phyloP scores from a whole-genome alignment of 306 rosid genomes.

The Rosa multiflora region DNA sequence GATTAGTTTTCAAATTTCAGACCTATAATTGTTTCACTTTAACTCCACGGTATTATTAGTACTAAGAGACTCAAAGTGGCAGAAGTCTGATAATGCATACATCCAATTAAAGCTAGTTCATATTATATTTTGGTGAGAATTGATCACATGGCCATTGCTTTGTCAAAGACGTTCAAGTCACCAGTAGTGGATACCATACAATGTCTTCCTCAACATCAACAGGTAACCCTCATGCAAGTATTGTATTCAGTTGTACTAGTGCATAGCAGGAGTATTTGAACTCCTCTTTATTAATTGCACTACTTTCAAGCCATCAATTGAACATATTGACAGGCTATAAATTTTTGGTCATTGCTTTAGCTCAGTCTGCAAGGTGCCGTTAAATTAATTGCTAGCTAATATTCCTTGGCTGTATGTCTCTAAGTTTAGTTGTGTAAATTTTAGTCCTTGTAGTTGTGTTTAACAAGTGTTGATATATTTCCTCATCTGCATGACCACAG shows the following conservation, averaged over 20 bases:
- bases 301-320: not conserved
- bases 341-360: not conserved
- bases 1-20: not conserved
- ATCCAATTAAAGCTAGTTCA: not conserved
- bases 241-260: not conserved
- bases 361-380: not conserved
- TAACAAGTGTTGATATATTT: not conserved
- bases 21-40: not conserved
- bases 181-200: conserved; percentile 84
- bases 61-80: not conserved
- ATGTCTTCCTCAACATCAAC: conserved; percentile 95
- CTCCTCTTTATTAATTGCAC: not conserved
- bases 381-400: not conserved
- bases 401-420: not conserved
- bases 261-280: not conserved
- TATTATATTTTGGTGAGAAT: conserved; percentile 51
- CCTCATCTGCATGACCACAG: conserved; percentile 34
- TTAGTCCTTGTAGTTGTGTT: not conserved
- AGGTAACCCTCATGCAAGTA: conserved; percentile 50
- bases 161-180: conserved; percentile 81
- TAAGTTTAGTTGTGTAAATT: not conserved
- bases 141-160: conserved; percentile 81
- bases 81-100: not conserved
- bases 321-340: not conserved
- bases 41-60: not conserved